Base-by-base conservation (phyloP, 1,284 basidiomycete genomes). In the Afroboletus lepidellus region DNA sequence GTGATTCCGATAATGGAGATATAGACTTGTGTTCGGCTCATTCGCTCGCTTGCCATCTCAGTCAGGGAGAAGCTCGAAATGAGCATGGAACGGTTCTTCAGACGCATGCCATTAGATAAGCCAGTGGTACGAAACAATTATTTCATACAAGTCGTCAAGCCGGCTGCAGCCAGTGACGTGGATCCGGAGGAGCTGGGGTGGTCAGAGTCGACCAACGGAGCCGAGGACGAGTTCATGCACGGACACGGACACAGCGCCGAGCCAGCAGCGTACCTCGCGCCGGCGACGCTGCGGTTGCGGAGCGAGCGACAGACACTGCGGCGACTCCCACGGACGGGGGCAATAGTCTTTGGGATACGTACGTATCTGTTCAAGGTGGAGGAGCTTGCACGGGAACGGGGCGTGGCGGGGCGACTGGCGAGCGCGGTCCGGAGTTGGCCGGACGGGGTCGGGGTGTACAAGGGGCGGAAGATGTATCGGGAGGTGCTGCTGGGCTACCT, bases 101-200 rank as follows among this genome's bases (percentile, higher is more conserved):
- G 73, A 57, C 77, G 81, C 46, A 63, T 89, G 57, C 58, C 79
- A 30, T 75, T 84, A 21, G 80, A 85, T 64, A 85, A 86, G 66
- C 83, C 87, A 3, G 82, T 90, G 41, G 69, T 78, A 52, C 77
- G 88, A 46, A 85, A 86, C 69, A 90, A 91, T 69, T 86, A 87
- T 69, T 76, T 79, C 58, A 73, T 87, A 55, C 84, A 87, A 63
- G 71, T 80, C 27, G 77, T 83, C 27, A 58, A 56, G 47, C 48
- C 67, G 5, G 23, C 0, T 18, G 20, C 5, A 4, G 20, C 3
- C 20, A 56, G 27, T 49, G 30, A 25, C 51, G 65, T 32, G 60
- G 84, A 88, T 65, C 77, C 80, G 16, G 79, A 84, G 50, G 83
- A 87, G 62, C 73, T 90, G 11, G 77, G 76, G 20, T 91, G 90